Evolutionary conservation across 1,284 basidiomycete genomes (phyloP), one percentile per base, ranked within the genome.

Genomic region (Schizophyllum amplum): DNA sequence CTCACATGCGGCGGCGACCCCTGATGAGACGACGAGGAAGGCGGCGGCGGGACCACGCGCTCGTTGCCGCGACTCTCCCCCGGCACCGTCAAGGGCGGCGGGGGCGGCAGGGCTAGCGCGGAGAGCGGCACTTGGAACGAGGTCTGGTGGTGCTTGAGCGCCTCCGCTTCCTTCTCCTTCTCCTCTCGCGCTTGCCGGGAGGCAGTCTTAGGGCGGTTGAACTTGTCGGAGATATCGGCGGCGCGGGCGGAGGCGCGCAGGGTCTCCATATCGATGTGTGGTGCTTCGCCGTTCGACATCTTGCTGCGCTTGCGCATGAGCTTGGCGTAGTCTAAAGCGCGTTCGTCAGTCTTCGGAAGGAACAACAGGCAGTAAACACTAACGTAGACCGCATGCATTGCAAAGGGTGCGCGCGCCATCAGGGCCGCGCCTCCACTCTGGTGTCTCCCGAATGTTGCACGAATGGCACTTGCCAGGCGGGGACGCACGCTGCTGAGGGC

Each of bases 401-500:
- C 87, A 91, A 65, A 91, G 68, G 6, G 88, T 91, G 64, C 87
- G 72, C 20, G 88, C 87, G 5, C 87, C 87, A 65, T 90, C 88
- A 4, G 87, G 87, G 21, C 87, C 87, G 27, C 88, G 79, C 54
- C 87, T 71, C 87, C 87, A 91, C 67, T 91, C 87, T n/a, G 87
- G 87, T 3, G 87, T 91, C 68, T 91, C 89, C 58, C 84, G 77
- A 57, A 88, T 90, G 69, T 88, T 87, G 67, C 88, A 91, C 24
- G 88, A 89, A 69, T 90, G 87, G 64, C 88, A 91, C 66, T 89
- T 87, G 7, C 87, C 87, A 11, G 88, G 88, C 22, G 88, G 89
- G 47, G 84, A 86, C 52, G 87, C 87, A 60, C 88, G 82, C 88
- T 90, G 72, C 51, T 57, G 26, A 42, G 13, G 52, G 53, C 61